A percentile compares a stretch with the other conserved stretches of the same genome.
Conservation (phyloP, 2,329 filamentous ascomycete species). For the Aspergillus fumigatus region DNA sequence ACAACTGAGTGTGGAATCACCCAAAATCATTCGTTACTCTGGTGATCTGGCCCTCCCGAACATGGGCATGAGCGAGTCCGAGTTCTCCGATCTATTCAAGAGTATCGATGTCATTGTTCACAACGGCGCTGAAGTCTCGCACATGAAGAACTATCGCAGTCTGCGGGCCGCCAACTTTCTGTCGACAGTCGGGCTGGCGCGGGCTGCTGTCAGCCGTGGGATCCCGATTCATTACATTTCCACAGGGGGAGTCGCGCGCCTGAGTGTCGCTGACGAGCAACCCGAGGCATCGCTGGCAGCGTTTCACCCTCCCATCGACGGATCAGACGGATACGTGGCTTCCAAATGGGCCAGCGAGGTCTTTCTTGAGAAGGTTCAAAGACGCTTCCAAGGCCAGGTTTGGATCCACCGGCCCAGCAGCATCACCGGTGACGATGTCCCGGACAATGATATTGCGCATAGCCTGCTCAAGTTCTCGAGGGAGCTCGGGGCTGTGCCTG, state of each 20-base stretch:
- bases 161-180: conserved; percentile 23
- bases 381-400: conserved; percentile 4
- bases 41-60: conserved; percentile 35
- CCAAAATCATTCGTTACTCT: conserved; percentile 30
- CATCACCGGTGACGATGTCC: conserved; percentile 1
- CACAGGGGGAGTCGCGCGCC: conserved; percentile 24
- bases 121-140: conserved; percentile 41
- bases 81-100: conserved; percentile 25
- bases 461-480: conserved; percentile 5
- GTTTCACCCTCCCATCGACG: conserved; percentile 19
- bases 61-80: conserved; percentile 37
- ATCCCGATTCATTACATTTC: conserved; percentile 33
- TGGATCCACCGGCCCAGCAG: conserved; percentile 20
- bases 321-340: conserved; percentile 32
- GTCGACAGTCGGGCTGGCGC: conserved; percentile 20
- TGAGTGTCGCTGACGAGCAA: conserved; percentile 19
- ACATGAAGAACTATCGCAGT: conserved; percentile 23
- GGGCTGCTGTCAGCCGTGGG: conserved; percentile 9
- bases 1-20: conserved; percentile 8
- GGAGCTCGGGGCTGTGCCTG: conserved; percentile 2
- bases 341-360: conserved; percentile 40
- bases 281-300: conserved; percentile 14
- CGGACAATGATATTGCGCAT: conserved; percentile 4
- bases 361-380: conserved; percentile 27
- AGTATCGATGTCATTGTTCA: conserved; percentile 51